Conservation (phyloP, 2,329 filamentous ascomycete genomes). For the Fusarium sp. region DNA sequence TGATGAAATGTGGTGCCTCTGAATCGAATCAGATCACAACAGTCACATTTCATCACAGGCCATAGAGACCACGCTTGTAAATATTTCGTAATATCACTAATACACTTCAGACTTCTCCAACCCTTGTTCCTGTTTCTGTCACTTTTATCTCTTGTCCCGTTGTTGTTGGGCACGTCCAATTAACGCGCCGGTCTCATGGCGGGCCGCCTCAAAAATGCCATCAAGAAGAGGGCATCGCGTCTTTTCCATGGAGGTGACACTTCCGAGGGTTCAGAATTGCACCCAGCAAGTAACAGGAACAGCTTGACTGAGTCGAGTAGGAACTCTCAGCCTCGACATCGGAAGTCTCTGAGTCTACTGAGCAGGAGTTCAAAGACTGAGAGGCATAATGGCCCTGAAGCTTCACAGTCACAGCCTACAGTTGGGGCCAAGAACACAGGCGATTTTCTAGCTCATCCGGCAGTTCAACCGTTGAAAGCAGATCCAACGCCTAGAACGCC, state of each 20-base stretch:
- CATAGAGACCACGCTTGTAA: not conserved
- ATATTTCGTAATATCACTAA: conserved; percentile 1
- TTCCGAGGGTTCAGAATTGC: not conserved
- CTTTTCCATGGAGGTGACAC: conserved; percentile 11
- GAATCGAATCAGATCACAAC: not conserved
- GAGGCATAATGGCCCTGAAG: not conserved
- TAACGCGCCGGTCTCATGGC: conserved; percentile 18
- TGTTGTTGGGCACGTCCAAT: not conserved
- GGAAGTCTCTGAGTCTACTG: conserved; percentile 17
- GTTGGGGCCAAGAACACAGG: not conserved
- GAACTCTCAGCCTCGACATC: conserved; percentile 8
- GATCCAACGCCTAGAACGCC: conserved; percentile 22
- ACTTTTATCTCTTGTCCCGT: not conserved
- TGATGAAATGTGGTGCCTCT: conserved; percentile 4
- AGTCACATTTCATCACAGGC: not conserved
- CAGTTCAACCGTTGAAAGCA: conserved; percentile 20
- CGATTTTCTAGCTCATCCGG: conserved; percentile 26
- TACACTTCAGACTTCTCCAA: not conserved
- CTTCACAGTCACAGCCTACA: not conserved
- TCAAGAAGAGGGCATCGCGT: conserved; percentile 34
- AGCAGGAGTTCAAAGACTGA: conserved; percentile 14
- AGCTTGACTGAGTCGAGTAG: not conserved
- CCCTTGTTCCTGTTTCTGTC: not conserved
- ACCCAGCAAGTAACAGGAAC: not conserved
- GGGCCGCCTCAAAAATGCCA: conserved; percentile 23